Evolutionary conservation across 2,329 filamentous ascomycete species (phyloP).

Genomic region (Penicillium sp.): DNA sequence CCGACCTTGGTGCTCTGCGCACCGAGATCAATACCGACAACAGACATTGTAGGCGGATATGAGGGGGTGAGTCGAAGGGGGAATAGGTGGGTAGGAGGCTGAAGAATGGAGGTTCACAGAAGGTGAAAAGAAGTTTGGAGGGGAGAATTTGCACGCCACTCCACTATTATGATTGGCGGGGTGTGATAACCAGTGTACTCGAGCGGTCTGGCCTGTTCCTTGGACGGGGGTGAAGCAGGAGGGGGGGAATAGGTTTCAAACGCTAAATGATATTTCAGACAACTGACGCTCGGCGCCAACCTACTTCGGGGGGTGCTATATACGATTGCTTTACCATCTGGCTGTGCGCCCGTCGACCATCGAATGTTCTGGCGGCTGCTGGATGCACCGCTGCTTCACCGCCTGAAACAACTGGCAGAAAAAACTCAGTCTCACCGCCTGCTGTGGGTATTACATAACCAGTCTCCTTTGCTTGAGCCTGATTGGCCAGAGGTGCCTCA

Average conservation of each 20-base stretch:
- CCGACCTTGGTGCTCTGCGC: constrained; percentile 96
- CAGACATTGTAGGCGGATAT: constrained; percentile 52
- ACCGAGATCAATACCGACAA: constrained; percentile 87
- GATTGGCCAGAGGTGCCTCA: too few species aligned
- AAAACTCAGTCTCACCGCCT: background rate
- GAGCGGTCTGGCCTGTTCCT: constrained; percentile 23
- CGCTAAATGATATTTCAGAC: background rate
- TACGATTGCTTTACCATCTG: too few species aligned
- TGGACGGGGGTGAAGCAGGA: too few species aligned
- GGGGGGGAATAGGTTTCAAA: background rate
- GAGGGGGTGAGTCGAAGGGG: constrained; percentile 17
- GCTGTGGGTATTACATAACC: too few species aligned
- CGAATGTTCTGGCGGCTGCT: constrained; percentile 44
- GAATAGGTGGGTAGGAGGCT: constrained; percentile 22
- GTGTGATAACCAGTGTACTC: constrained; percentile 24
- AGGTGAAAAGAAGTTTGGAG: constrained; percentile 27
- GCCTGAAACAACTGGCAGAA: constrained; percentile 18
- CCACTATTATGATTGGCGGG: constrained; percentile 35
- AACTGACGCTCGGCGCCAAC: too few species aligned
- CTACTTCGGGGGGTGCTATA: too few species aligned
- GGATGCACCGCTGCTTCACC: constrained; percentile 29
- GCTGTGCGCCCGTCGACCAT: constrained; percentile 22
- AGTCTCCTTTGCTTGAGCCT: too few species aligned
- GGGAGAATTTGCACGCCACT: constrained; percentile 43
- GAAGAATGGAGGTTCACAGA: constrained; percentile 20